Evolutionary conservation across 2,329 filamentous ascomycete genomes (phyloP), one percentile per base, ranked within the genome.

Genomic region (Paecilomyces sp.): DNA sequence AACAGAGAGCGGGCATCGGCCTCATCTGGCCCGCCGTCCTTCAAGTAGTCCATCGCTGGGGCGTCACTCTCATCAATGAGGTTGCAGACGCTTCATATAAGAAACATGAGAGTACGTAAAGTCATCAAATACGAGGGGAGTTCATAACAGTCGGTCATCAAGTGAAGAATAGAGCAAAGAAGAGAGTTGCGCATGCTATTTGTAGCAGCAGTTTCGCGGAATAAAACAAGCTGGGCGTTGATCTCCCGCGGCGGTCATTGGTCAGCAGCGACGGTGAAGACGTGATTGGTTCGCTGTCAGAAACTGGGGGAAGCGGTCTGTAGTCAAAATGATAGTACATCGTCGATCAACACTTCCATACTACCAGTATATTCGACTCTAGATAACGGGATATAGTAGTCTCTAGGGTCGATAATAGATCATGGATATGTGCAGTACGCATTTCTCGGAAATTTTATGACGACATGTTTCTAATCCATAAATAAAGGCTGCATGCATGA

Each of bases 1-100:
- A 85, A 77, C 57, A 87, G 75, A 41, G 85, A 85, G 67, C 66
- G 72, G 36, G 71, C 68, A 50, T 75, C 72, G 53, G 67, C 64
- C 18, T 72, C 68, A 34, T 70, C 66, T 36, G 63, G 63, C 12
- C 65, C 70, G 61, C 60, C 52, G 50, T 60, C 62, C 34, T 58
- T 56, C 18, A 25, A 11, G 15, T 30, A 8, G 51, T 53, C 22
- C 51, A 53, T 53, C 22, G 51, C n/a, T n/a, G n/a, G 13, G 36
- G 41, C 5, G n/a, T 18, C 41, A 1, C 18, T 47, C 41, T 47
- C 41, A n/a, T 47, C n/a, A 47, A 47, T 47, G 41, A n/a, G n/a
- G 18, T 47, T 22, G 41, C 13, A 15, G 41, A 47, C 5, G n/a
- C 15, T 22, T 47, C 18, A 47, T 47, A 47, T 47, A 47, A 47